Evolutionary conservation across 208 protist species (phyloP).

Genomic region (Wallacemonas sp.): DNA sequence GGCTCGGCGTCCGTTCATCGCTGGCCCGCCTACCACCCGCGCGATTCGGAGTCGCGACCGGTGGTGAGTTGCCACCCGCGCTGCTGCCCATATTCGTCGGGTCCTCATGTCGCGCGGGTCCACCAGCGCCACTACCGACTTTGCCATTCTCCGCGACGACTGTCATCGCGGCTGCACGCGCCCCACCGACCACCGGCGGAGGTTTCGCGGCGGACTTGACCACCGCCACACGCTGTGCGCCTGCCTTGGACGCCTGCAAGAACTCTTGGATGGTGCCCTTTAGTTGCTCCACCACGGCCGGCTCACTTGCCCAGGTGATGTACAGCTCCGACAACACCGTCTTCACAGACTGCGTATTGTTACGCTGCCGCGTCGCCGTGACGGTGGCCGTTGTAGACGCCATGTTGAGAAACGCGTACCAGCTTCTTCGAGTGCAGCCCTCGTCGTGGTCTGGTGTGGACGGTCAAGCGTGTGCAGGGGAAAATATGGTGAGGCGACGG

Average conservation of each 20-base stretch:
- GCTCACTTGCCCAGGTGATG: conserved; percentile 61
- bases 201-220: neutral
- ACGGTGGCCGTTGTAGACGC: conserved; percentile 5
- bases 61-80: conserved; percentile 31
- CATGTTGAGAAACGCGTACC: neutral
- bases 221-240: neutral
- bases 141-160: neutral
- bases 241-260: conserved; percentile 7
- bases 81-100: neutral
- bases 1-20: conserved; percentile 53
- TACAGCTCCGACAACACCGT: conserved; percentile 74
- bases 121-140: neutral
- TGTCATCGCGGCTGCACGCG: neutral
- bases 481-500: too few relatives aligned
- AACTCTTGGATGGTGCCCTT: conserved; percentile 47
- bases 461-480: neutral
- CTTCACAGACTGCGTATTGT: conserved; percentile 51
- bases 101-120: neutral
- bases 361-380: conserved; percentile 15
- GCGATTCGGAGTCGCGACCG: conserved; percentile 24
- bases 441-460: neutral
- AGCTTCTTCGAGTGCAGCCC: conserved; percentile 2
- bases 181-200: neutral
- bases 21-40: neutral
- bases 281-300: conserved; percentile 44